Percentiles rank a stretch among this genome's conserved stretches.
Conservation (phyloP, 768 basidiomycete species). For the Termitomyces titanicus region DNA sequence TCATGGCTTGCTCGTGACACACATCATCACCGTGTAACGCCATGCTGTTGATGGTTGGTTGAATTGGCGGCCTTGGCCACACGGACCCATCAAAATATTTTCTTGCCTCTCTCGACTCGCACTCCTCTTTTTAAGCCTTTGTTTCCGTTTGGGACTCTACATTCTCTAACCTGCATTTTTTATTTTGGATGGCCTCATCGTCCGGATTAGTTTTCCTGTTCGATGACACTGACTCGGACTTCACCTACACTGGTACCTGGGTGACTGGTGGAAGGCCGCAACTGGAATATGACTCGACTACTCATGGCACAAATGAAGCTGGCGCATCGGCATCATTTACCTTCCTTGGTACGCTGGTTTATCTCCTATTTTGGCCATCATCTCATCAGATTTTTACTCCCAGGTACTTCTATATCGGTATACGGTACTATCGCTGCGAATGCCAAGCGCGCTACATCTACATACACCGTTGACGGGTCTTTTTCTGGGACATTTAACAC, state of each 20-base stretch:
- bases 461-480: constrained; percentile 14
- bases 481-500: background rate
- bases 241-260: constrained; percentile 8
- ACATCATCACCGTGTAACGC: background rate
- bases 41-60: background rate
- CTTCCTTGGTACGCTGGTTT: constrained; percentile 17
- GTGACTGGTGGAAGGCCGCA: background rate
- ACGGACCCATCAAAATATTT: background rate
- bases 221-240: constrained; percentile 3
- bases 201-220: background rate
- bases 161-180: background rate
- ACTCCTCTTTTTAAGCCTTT: background rate
- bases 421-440: constrained; percentile 12
- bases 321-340: constrained; percentile 20
- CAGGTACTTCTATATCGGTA: constrained; percentile 16
- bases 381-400: background rate
- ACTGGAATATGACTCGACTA: constrained; percentile 4
- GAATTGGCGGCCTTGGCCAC: too few relatives aligned
- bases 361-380: background rate
- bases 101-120: too few relatives aligned
- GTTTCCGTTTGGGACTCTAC: background rate
- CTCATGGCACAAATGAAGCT: constrained; percentile 13
- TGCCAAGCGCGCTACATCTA: constrained; percentile 2
- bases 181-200: background rate
- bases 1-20: background rate